These are phyloP conservation scores for Gossypium davidsonii DNA, from an alignment of 441 rosid genomes.

Conservation along the genomic window DNA sequence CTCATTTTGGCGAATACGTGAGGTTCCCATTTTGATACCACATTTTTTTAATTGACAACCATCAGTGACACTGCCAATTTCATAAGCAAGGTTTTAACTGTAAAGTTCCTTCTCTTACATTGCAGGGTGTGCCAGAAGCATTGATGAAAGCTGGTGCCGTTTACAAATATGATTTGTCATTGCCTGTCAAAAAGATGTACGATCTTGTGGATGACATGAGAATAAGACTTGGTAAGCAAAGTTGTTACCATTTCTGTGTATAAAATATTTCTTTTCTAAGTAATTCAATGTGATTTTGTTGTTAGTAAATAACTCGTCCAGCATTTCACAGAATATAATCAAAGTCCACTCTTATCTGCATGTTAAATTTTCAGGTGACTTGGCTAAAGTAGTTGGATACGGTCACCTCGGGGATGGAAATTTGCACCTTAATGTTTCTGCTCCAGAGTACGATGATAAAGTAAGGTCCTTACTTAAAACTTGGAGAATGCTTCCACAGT, in stretches of 20 bases:
- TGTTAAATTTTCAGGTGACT: conserved; percentile 41
- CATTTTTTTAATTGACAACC: neutral
- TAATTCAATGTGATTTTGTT: neutral
- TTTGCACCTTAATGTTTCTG: conserved; percentile 84
- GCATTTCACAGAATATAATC: neutral
- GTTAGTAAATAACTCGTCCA: neutral
- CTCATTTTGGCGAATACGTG: conserved; percentile 86
- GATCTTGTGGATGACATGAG: conserved; percentile 76
- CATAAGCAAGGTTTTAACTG: neutral
- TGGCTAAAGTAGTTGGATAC: conserved; percentile 67
- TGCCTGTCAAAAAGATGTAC: conserved; percentile 81
- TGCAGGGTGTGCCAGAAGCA: conserved; percentile 84
- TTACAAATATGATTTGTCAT: conserved; percentile 86
- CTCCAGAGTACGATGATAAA: conserved; percentile 52
- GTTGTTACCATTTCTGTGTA: neutral
- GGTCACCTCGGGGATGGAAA: conserved; percentile 97
- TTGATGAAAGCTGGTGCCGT: conserved; percentile 77
- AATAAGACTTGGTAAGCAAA: conserved; percentile 56
- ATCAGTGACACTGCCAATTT: neutral
- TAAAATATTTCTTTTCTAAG: neutral
- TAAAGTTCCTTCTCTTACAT: conserved; percentile 5
- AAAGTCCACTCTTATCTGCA: neutral
- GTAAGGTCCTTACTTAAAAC: conserved; percentile 30
- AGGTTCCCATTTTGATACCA: conserved; percentile 42
- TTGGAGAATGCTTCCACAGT: neutral